Evolutionary conservation across 2,329 filamentous ascomycete species (phyloP), one percentile per base, ranked within the genome.

Genomic region (Fusarium circinatum): DNA sequence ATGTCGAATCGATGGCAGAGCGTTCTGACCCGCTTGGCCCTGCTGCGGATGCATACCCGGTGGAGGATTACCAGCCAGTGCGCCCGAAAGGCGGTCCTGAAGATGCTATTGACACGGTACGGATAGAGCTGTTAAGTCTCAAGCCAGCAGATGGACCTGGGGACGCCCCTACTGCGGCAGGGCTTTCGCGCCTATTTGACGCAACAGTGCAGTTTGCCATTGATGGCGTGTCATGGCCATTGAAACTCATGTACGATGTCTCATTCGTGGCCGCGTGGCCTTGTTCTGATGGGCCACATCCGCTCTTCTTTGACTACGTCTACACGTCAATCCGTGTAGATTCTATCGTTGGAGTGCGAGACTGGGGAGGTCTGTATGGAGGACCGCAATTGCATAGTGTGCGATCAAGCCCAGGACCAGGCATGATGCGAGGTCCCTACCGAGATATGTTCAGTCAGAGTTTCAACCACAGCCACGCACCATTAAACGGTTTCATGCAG

Each of bases 271-370:
- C 84, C n/a, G 89, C 90, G 4, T 91, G 89, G 85, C 90, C 91
- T 12, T 93, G 91, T 79, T 85, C 85, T 1, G 85, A 86, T 32
- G 90, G 90, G 0, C 91, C 91, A 18, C 91, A 93, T 79, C 90
- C 91, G 12, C 85, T 94, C 11, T 94, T 93, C 81, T 92, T 91
- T 79, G 92, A 94, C 79, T 94, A 94, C 78, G 83, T 85, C 9
- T 91, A 90, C 78, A 85, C 85, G 56, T 81, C 85, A 3, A 87
- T 92, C 44, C 85, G 86, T 60, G 90, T 89, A 3, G 91, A 94
- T 76, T 87, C 92, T 72, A 85, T 94, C 8, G 87, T 93, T 24
- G 85, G 87, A 42, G 87, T 94, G 52, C 83, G 87, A 39, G 89
- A 93, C 79, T 94, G 92, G 92, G 90, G 87, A 17, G 83, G 83